A percentile compares a stretch with the other conserved stretches of the same genome.
These are phyloP conservation scores for Clarkia xantiana DNA, from an alignment of 345 rosid species.

Conservation along the genomic window DNA sequence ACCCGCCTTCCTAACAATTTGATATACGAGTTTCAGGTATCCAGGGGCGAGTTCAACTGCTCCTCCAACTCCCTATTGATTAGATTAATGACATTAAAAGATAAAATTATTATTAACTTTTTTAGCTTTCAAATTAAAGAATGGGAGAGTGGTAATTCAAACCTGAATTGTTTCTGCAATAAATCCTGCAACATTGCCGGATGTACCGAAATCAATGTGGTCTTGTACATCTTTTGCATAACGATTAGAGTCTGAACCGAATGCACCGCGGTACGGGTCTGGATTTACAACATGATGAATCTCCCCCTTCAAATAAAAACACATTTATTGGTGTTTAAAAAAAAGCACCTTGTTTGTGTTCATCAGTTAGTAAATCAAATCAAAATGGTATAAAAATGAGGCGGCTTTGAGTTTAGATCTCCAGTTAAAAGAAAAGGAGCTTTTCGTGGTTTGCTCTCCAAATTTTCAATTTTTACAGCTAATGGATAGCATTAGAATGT, in stretches of 20 bases:
- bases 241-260: constrained; percentile 67
- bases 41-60: constrained; percentile 94
- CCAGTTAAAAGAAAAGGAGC: no score
- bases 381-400: no score
- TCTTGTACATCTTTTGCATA: constrained; percentile 87
- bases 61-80: constrained; percentile 75
- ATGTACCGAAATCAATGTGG: constrained; percentile 79
- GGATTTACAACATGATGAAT: constrained; percentile 87
- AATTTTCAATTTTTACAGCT: no score
- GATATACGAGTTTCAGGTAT: constrained; percentile 67
- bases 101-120: not conserved
- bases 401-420: no score
- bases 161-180: constrained; percentile 95
- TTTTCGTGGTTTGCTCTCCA: no score
- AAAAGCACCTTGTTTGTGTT: not conserved
- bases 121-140: not conserved
- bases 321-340: not conserved
- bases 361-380: no score
- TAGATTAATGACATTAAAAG: not conserved
- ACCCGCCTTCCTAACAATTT: constrained; percentile 67
- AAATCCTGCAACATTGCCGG: constrained; percentile 87
- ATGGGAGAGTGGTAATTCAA: constrained; percentile 3
- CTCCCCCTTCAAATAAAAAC: constrained; percentile 46
- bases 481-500: no score
- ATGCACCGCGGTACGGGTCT: constrained; percentile 71